These are phyloP conservation scores for Smittium culicis DNA, from an alignment of 371 early-diverging fungal genomes.

Conservation along the genomic window DNA sequence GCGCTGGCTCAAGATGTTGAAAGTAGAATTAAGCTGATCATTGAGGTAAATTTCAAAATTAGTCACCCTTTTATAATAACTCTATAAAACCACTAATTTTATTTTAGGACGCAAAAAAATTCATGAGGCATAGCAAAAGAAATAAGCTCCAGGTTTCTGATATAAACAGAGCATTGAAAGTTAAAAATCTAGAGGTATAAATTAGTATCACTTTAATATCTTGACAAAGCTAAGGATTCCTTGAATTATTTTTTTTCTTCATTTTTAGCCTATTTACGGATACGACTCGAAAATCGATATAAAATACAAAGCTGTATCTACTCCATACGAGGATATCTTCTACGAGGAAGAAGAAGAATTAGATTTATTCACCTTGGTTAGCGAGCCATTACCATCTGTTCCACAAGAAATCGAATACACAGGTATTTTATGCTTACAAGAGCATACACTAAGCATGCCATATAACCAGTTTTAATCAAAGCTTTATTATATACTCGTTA, in stretches of 20 bases:
- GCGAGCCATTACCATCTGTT: constrained; percentile 83
- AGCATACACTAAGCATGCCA: no score
- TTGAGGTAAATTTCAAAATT: constrained; percentile 31
- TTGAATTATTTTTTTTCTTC: constrained; percentile 16
- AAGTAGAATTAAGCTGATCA: constrained; percentile 90
- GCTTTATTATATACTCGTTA: background rate
- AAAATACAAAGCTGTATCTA: constrained; percentile 53
- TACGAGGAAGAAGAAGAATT: constrained; percentile 96
- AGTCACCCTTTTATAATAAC: no score
- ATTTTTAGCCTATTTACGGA: constrained; percentile 77
- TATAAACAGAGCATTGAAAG: constrained; percentile 88
- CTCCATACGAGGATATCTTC: constrained; percentile 57
- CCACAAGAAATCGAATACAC: constrained; percentile 80
- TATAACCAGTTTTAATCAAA: background rate
- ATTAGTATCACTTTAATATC: constrained; percentile 27
- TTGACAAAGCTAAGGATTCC: background rate
- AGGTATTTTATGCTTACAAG: background rate
- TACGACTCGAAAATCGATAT: constrained; percentile 64
- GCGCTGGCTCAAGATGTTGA: constrained; percentile 93
- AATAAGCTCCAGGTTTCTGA: constrained; percentile 79
- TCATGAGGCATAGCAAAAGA: constrained; percentile 93
- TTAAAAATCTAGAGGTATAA: constrained; percentile 78
- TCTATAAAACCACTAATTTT: no score
- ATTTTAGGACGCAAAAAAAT: constrained; percentile 76
- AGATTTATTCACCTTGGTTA: constrained; percentile 85